Conservation (phyloP, 2,329 filamentous ascomycete species). For the Pyrenophora seminiperda region DNA sequence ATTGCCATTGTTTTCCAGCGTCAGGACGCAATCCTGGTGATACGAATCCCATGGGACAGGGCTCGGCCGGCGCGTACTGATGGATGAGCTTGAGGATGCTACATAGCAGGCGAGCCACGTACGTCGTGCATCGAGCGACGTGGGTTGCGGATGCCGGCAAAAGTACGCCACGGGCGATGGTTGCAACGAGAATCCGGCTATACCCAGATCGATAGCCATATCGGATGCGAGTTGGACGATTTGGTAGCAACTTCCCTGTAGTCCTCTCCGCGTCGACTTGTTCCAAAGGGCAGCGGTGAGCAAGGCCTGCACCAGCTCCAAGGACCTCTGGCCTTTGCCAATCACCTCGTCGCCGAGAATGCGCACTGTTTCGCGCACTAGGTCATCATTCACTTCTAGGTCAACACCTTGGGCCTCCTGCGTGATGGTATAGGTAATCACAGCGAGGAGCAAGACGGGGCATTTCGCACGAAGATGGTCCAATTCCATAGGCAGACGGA, state of each 20-base stretch:
- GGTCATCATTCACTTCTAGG: constrained; percentile 32
- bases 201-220: constrained; percentile 38
- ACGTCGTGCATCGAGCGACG: constrained; percentile 32
- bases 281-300: constrained; percentile 33
- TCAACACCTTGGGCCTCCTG: constrained; percentile 28
- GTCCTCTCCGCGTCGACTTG: constrained; percentile 24
- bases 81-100: constrained; percentile 26
- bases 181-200: constrained; percentile 29
- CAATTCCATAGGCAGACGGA: constrained; percentile 19
- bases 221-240: constrained; percentile 35
- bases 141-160: constrained; percentile 23
- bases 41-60: constrained; percentile 31
- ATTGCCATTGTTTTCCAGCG: constrained; percentile 26
- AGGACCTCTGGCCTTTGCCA: constrained; percentile 29
- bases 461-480: constrained; percentile 27
- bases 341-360: constrained; percentile 31
- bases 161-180: constrained; percentile 34
- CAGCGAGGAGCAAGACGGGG: constrained; percentile 29
- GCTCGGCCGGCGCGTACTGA: constrained; percentile 27
- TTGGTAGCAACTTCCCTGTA: constrained; percentile 33
- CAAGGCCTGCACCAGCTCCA: constrained; percentile 37
- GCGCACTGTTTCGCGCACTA: constrained; percentile 29
- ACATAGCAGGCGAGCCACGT: constrained; percentile 40
- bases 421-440: constrained; percentile 26
- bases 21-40: constrained; percentile 28